phyloP scores from a whole-genome alignment of 2,329 filamentous ascomycete species.

The Emergomyces orientalis region DNA sequence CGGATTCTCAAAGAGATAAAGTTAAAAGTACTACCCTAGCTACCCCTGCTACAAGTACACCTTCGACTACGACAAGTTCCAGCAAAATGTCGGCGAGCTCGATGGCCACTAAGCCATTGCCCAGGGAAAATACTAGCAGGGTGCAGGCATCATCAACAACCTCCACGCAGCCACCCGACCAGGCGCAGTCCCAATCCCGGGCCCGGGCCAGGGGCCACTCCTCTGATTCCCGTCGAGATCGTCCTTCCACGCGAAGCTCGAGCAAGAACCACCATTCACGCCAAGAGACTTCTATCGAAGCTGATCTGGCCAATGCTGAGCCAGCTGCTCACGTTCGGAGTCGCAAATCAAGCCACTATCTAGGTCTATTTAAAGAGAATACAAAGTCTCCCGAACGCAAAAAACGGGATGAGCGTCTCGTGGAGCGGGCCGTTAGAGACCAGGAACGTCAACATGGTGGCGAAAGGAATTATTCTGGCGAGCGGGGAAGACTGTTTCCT shows the following conservation, averaged over 20 bases:
- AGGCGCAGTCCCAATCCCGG: not conserved
- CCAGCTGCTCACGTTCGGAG: constrained; percentile 47
- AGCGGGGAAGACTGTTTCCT: constrained; percentile 3
- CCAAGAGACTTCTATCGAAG: constrained; percentile 55
- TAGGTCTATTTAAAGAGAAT: constrained; percentile 57
- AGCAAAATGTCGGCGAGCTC: not conserved
- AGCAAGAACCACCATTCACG: constrained; percentile 38
- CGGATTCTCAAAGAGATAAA: not conserved
- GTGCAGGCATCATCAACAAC: not conserved
- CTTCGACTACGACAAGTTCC: not conserved
- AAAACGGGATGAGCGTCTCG: constrained; percentile 38
- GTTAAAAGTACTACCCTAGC: not conserved
- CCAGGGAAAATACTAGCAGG: not conserved
- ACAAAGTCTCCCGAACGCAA: constrained; percentile 46
- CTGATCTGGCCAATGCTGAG: constrained; percentile 51
- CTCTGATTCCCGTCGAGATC: constrained; percentile 1
- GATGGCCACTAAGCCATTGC: not conserved
- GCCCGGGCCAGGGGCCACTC: not conserved
- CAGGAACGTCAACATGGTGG: constrained; percentile 18
- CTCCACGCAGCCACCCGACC: not conserved
- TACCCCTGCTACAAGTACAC: not conserved
- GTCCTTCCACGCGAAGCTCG: constrained; percentile 28
- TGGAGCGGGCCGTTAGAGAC: constrained; percentile 20
- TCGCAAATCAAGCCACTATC: constrained; percentile 56
- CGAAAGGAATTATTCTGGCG: not conserved